Base-by-base conservation (phyloP, 169 alveolate genomes). In the Neospora caninum region DNA sequence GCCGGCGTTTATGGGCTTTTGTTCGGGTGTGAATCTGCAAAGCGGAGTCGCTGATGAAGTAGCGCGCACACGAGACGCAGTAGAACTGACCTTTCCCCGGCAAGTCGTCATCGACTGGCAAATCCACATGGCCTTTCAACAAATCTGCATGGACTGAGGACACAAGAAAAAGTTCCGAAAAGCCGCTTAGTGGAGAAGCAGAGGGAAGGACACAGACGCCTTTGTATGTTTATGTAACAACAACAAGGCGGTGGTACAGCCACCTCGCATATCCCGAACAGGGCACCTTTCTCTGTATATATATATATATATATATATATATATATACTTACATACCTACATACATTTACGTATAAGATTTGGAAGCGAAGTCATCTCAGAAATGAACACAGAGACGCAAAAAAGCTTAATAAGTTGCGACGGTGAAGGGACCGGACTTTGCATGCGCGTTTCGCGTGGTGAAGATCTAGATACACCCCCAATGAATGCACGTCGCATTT, bases 31-130 rank as follows among this genome's bases (percentile, higher is more conserved):
- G 97, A 16, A 89, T 67, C 25, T 73, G 45, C 25, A 95, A 38
- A 0, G 97, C 92, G 20, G 54, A 64, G 64, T 91, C 73, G 91
- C 92, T 88, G n/a, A 96, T 88, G 92, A 96, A 96, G 69, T 96
- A 96, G 34, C 97, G 95, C 70, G 97, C 97, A 88, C 97, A 96
- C 38, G 95, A 64, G 39, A 92, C 80, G 92, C 97, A 96, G 91
- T 95, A 96, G 64, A 49, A 91, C 91, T 96, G 94, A 36, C 97
- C 97, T 64, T 86, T 95, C 86, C 97, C 97, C 54, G 97, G 97
- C 54, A 96, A 70, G 67, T 88, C 93, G 7, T 88, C 93, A 67
- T 88, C 93, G 29, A 67, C 41, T 82, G 93, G 93, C 42, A 88
- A 31, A 25, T 54, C n/a, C 49, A 54, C 69, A 0, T 9, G 29